These are phyloP conservation scores for Toxicodendron radicans DNA, from an alignment of 345 rosid species.

Conservation along the genomic window DNA sequence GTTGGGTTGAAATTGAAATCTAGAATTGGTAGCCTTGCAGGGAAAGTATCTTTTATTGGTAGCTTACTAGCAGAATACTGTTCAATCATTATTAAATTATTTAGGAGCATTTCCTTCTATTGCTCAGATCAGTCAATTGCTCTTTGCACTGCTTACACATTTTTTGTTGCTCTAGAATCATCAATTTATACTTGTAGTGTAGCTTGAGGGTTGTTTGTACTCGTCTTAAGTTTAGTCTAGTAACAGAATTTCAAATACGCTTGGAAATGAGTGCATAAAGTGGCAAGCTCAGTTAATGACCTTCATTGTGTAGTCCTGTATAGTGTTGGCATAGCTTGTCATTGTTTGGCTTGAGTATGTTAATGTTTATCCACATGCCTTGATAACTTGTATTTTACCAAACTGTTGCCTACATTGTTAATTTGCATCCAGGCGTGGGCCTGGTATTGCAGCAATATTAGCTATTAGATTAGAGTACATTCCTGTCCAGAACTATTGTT, in stretches of 20 bases:
- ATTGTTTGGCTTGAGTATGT: too few relatives aligned
- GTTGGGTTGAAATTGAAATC: not conserved
- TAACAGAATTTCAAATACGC: not conserved
- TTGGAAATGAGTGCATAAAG: not conserved
- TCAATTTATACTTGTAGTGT: not conserved
- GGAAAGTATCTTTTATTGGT: not conserved
- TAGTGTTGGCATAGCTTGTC: not conserved
- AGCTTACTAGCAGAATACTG: not conserved
- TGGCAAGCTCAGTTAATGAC: not conserved
- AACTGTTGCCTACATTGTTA: not conserved
- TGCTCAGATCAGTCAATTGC: not conserved
- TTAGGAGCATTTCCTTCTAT: not conserved
- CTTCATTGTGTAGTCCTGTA: not conserved
- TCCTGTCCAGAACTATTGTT: not conserved
- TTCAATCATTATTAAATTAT: not conserved
- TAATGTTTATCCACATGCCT: not conserved
- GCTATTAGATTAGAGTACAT: not conserved
- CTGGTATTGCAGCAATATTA: not conserved
- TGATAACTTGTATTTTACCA: not conserved
- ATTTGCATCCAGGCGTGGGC: not conserved
- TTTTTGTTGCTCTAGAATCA: not conserved
- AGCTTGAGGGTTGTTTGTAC: not conserved
- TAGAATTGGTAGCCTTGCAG: not conserved
- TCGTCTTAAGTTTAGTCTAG: not conserved
- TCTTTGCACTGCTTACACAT: not conserved